Conservation (phyloP, 2,329 filamentous ascomycete genomes). For the Escovopsis sp. region DNA sequence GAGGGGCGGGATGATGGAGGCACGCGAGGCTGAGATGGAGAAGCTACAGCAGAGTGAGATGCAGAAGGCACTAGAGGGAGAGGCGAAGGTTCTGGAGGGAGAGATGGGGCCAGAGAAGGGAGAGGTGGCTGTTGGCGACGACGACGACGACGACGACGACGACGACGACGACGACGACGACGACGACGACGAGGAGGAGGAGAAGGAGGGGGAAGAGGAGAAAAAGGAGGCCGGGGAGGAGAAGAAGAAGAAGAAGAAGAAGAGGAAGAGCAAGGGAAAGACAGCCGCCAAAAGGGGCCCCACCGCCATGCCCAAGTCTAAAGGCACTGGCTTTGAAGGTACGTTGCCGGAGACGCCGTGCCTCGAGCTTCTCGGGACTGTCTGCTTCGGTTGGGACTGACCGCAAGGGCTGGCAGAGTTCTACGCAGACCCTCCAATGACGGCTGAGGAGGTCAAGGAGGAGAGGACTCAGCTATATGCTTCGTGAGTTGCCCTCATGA, state of each 20-base stretch:
- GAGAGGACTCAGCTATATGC: constrained; percentile 54
- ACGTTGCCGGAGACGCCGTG: constrained; percentile 1
- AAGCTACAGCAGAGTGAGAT: too few relatives aligned
- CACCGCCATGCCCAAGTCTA: constrained; percentile 25
- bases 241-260: constrained; percentile 7
- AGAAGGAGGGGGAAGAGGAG: neutral
- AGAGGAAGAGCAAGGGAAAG: constrained; percentile 10
- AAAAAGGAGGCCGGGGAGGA: neutral
- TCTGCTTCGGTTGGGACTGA: neutral
- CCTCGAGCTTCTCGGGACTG: neutral
- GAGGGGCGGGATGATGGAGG: too few relatives aligned
- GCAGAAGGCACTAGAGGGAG: too few relatives aligned
- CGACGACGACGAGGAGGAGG: too few relatives aligned
- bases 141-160: too few relatives aligned
- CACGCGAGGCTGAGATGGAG: too few relatives aligned
- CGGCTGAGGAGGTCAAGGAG: constrained; percentile 48
- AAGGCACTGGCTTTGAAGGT: constrained; percentile 57
- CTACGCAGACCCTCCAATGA: constrained; percentile 67
- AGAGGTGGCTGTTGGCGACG: too few relatives aligned
- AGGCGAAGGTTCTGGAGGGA: too few relatives aligned
- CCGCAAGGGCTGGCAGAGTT: constrained; percentile 33
- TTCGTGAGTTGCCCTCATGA: constrained; percentile 27
- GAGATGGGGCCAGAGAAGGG: too few relatives aligned
- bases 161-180: too few relatives aligned
- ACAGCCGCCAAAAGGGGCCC: constrained; percentile 17